phyloP scores from a whole-genome alignment of 768 basidiomycete genomes.

The Leucogyrophana mollusca region DNA sequence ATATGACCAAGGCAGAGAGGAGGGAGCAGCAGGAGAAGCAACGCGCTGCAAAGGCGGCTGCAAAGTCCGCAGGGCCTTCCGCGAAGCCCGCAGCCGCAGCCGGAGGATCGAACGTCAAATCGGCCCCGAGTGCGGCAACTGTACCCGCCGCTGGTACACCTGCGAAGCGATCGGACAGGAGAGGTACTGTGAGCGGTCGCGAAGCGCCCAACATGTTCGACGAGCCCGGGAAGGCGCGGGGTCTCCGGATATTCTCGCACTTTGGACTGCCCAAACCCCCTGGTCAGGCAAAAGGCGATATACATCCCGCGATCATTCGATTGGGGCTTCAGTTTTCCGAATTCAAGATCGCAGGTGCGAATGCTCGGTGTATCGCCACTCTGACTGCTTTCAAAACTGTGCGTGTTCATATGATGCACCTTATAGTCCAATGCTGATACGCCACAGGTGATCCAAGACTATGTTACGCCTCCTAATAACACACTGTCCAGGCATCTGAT shows the following conservation, averaged over 20 bases:
- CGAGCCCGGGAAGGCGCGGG: slow-evolving; percentile 40
- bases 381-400: slow-evolving; percentile 91
- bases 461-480: slow-evolving; percentile 81
- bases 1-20: slow-evolving; percentile 79
- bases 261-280: slow-evolving; percentile 71
- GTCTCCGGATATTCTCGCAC: slow-evolving; percentile 83
- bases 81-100: slow-evolving; percentile 28
- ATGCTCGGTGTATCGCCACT: slow-evolving; percentile 93
- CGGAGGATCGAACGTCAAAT: slow-evolving; percentile 21
- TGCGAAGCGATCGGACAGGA: slow-evolving; percentile 11
- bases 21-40: slow-evolving; percentile 79
- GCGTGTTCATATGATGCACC: slow-evolving; percentile 23
- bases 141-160: slow-evolving; percentile 14
- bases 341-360: slow-evolving; percentile 92
- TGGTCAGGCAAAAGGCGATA: slow-evolving; percentile 67
- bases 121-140: slow-evolving; percentile 6
- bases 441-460: slow-evolving; percentile 84
- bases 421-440: slow-evolving; percentile 11
- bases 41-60: slow-evolving; percentile 68
- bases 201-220: slow-evolving; percentile 26
- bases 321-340: slow-evolving; percentile 89
- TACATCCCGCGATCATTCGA: slow-evolving; percentile 86
- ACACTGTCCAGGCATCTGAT: slow-evolving; percentile 89
- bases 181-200: background rate
- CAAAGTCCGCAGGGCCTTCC: slow-evolving; percentile 34